Percentiles rank a stretch among this genome's conserved stretches.
Evolutionary conservation across 192 early-diverging fungal species (phyloP).

Genomic region (Coemansia sp.): DNA sequence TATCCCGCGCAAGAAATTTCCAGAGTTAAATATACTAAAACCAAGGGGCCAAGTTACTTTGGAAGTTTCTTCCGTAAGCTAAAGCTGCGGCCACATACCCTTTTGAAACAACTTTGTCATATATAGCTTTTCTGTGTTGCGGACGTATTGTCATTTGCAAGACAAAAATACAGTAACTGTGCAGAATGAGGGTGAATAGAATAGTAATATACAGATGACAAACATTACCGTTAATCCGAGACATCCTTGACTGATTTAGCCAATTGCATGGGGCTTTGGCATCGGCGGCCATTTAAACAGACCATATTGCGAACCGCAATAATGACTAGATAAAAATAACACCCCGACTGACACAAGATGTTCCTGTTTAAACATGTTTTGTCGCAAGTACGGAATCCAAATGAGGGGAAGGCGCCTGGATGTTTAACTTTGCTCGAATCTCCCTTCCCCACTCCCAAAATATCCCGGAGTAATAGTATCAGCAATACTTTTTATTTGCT

Average conservation of each 20-base stretch:
- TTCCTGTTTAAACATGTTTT: background rate
- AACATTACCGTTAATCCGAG: slow-evolving; percentile 2
- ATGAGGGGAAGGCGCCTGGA: background rate
- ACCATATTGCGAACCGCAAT: no score
- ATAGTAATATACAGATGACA: background rate
- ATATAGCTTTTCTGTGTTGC: slow-evolving; percentile 4
- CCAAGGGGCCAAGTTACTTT: no score
- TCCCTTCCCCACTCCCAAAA: background rate
- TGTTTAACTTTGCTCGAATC: background rate
- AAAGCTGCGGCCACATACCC: background rate
- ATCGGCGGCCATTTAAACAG: background rate
- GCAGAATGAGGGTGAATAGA: background rate
- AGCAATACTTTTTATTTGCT: no score
- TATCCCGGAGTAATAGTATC: no score
- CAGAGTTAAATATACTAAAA: background rate
- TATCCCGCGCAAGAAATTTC: background rate
- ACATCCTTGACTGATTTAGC: background rate
- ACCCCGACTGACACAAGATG: slow-evolving; percentile 3
- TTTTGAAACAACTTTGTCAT: slow-evolving; percentile 9
- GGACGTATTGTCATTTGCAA: background rate
- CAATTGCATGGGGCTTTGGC: background rate
- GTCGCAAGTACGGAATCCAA: background rate
- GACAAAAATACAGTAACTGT: slow-evolving; percentile 9
- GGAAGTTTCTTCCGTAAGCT: background rate
- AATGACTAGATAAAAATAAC: background rate